phyloP scores from a whole-genome alignment of 108 stramenopile species.

The Fistulifera solaris region DNA sequence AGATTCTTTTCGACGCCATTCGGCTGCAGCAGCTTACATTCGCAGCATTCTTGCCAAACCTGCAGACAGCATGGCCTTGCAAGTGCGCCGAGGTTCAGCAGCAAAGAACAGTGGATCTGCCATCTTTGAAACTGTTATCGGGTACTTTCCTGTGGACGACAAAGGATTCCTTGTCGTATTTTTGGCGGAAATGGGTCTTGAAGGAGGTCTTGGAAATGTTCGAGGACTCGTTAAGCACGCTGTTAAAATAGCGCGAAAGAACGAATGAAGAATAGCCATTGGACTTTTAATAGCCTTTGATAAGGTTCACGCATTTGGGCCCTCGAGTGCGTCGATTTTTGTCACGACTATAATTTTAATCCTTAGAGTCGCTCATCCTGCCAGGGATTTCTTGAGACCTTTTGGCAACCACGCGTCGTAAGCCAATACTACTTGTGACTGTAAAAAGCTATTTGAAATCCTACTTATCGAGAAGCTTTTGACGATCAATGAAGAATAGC shows the following conservation, averaged over 20 bases:
- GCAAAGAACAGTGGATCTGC: slow-evolving; percentile 37
- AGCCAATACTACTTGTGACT: too few relatives aligned
- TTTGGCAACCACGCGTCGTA: too few relatives aligned
- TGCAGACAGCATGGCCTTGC: slow-evolving; percentile 47
- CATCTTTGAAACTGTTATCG: slow-evolving; percentile 58
- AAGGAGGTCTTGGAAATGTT: slow-evolving; percentile 39
- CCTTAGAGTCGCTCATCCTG: too few relatives aligned
- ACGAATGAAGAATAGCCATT: neutral
- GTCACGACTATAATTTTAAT: too few relatives aligned
- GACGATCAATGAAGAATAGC: too few relatives aligned
- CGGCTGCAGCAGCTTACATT: neutral
- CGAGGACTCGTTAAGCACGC: slow-evolving; percentile 44
- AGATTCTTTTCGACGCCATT: neutral
- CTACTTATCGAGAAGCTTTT: too few relatives aligned
- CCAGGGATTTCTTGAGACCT: too few relatives aligned
- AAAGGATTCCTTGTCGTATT: slow-evolving; percentile 38
- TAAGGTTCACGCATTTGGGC: too few relatives aligned
- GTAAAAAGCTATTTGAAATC: too few relatives aligned
- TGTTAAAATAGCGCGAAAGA: slow-evolving; percentile 14
- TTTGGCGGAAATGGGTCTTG: slow-evolving; percentile 40
- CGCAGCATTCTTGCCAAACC: slow-evolving; percentile 2
- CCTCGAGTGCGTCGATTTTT: too few relatives aligned
- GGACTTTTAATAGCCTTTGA: too few relatives aligned
- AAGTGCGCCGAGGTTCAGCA: slow-evolving; percentile 47
- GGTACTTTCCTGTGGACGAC: slow-evolving; percentile 24